phyloP scores from a whole-genome alignment of 1,139 yeast species.

The Nakaseomyces sp. region DNA sequence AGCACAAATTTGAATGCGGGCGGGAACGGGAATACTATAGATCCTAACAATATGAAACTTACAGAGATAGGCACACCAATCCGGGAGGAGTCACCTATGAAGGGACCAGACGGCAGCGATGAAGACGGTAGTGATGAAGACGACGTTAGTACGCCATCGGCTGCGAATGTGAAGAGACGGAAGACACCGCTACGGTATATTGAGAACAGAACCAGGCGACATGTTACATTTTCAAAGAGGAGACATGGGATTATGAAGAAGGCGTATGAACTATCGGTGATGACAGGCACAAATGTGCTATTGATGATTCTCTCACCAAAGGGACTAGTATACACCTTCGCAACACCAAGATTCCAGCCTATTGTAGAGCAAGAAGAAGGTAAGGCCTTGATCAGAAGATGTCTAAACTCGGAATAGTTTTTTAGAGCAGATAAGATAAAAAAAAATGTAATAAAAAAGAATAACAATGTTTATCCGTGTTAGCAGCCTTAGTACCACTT shows the following conservation, averaged over 20 bases:
- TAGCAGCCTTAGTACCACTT: no score
- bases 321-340: conserved; percentile 91
- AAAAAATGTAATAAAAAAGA: no score
- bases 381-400: conserved; percentile 90
- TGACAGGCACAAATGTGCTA: conserved; percentile 92
- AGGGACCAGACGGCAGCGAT: conserved; percentile 6
- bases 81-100: conserved; percentile 3
- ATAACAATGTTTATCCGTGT: no score
- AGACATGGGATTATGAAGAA: conserved; percentile 97
- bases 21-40: neutral
- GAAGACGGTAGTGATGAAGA: conserved; percentile 11
- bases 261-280: conserved; percentile 88
- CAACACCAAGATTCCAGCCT: conserved; percentile 94
- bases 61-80: conserved; percentile 6
- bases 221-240: conserved; percentile 92
- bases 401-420: conserved; percentile 36
- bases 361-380: conserved; percentile 93
- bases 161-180: conserved; percentile 42
- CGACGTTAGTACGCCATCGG: conserved; percentile 1
- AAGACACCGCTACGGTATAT: conserved; percentile 93
- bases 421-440: no score
- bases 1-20: neutral
- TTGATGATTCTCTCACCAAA: conserved; percentile 90
- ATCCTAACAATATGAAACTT: neutral
- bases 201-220: conserved; percentile 94